Base-by-base conservation (phyloP, 2,329 filamentous ascomycete genomes). In the Alternaria postmessia region DNA sequence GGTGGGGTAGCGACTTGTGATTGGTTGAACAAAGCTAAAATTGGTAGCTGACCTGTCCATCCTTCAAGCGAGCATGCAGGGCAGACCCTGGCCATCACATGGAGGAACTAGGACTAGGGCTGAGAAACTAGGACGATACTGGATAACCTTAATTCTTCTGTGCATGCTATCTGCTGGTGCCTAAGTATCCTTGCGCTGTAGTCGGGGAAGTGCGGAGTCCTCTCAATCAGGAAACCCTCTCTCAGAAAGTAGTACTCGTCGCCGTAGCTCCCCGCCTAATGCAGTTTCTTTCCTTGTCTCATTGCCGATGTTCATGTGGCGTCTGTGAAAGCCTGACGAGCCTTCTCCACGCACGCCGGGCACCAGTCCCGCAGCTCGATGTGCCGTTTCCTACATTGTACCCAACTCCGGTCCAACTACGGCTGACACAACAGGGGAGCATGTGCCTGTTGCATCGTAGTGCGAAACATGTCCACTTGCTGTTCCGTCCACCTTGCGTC, bases 351-450 rank as follows among this genome's bases (percentile, higher is more conserved):
- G 59, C 51, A 51, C 55, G 59, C 41, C 18, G 36, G 36, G n/a
- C 49, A 34, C 46, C 39, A 39, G 38, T 54, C 41, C 47, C 57
- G 48, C 53, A 47, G 46, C 59, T 51, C 41, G 53, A 61, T 51
- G 38, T 38, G 34, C 41, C 30, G 24, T 41, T 22, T 41, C 36
- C 38, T 57, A 32, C 63, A 44, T 38, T 30, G 38, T 41, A 54
- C 39, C 55, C 32, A 57, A 61, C 52, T 62, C 56, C 55, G 57
- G 38, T 56, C 57, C 57, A 52, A 55, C 53, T 52, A 36, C 57
- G 48, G 51, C 59, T 66, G 59, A 66, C 65, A 61, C 61, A 64
- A 66, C 51, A 66, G 57, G 58, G 56, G 47, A 55, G 42, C 30
- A 52, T 55, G 49, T 55, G 51, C 52, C 44, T 53, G 44, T 44